These are phyloP conservation scores for Cladosporium oxysporum DNA, from an alignment of 2,329 filamentous ascomycete genomes.

Conservation along the genomic window DNA sequence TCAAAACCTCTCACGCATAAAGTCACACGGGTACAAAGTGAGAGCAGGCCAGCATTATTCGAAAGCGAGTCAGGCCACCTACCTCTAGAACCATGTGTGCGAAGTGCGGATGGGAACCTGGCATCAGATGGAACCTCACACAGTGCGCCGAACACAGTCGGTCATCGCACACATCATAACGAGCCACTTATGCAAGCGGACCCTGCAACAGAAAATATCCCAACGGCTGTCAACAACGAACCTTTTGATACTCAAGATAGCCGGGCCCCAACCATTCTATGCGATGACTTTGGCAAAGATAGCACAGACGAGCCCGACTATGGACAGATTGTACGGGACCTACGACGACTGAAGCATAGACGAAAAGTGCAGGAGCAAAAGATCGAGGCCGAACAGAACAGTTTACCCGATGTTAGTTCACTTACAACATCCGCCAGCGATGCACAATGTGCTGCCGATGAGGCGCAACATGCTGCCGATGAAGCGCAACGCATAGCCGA, in stretches of 20 bases:
- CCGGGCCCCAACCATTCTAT: not conserved
- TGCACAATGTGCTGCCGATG: not conserved
- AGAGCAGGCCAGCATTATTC: not conserved
- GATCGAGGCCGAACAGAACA: constrained; percentile 25
- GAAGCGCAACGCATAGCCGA: not conserved
- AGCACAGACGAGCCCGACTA: not conserved
- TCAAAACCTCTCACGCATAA: not conserved
- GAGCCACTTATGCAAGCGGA: not conserved
- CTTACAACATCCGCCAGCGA: not conserved
- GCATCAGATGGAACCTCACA: not conserved
- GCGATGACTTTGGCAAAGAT: not conserved
- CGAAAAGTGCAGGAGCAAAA: constrained; percentile 29
- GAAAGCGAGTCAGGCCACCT: not conserved
- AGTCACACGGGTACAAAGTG: not conserved
- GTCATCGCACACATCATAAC: not conserved
- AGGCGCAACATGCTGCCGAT: not conserved
- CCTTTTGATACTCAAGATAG: not conserved
- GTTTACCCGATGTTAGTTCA: not conserved
- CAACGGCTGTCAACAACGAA: not conserved
- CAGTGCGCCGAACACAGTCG: not conserved
- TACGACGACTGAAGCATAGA: not conserved
- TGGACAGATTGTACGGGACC: not conserved
- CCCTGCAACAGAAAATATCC: not conserved
- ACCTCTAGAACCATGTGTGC: not conserved
- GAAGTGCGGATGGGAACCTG: not conserved